Evolutionary conservation across 345 rosid species (phyloP).

Genomic region (Adansonia digitata): DNA sequence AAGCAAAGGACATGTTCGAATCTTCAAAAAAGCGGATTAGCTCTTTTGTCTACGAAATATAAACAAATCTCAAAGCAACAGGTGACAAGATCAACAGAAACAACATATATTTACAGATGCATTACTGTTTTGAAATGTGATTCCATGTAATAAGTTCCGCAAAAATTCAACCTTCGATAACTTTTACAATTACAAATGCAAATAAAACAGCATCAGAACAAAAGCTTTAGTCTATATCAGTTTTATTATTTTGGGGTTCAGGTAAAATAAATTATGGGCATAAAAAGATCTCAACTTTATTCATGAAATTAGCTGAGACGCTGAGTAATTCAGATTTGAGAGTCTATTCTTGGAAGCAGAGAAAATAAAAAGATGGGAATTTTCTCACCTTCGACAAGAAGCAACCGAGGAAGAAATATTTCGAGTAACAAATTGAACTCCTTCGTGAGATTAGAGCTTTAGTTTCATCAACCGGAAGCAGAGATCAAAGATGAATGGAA

Average conservation of each 20-base stretch:
- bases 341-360: not conserved
- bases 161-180: not conserved
- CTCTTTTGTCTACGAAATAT: too few relatives aligned
- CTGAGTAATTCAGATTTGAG: not conserved
- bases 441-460: not conserved
- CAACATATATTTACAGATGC: not conserved
- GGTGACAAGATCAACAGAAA: not conserved
- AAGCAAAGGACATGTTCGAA: not conserved
- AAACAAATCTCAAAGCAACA: not conserved
- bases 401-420: not conserved
- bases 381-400: conserved; percentile 2
- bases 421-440: not conserved
- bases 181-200: too few relatives aligned
- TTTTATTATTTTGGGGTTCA: not conserved
- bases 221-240: not conserved
- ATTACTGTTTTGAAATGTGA: too few relatives aligned
- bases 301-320: not conserved
- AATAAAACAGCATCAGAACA: too few relatives aligned
- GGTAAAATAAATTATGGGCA: not conserved
- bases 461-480: not conserved
- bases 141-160: too few relatives aligned
- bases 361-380: not conserved
- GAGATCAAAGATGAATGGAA: conserved; percentile 2
- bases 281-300: not conserved
- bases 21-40: not conserved